Evolutionary conservation across 495 filamentous ascomycete species (phyloP), one percentile per base, ranked within the genome.

Genomic region (Bathelium albidoporum): DNA sequence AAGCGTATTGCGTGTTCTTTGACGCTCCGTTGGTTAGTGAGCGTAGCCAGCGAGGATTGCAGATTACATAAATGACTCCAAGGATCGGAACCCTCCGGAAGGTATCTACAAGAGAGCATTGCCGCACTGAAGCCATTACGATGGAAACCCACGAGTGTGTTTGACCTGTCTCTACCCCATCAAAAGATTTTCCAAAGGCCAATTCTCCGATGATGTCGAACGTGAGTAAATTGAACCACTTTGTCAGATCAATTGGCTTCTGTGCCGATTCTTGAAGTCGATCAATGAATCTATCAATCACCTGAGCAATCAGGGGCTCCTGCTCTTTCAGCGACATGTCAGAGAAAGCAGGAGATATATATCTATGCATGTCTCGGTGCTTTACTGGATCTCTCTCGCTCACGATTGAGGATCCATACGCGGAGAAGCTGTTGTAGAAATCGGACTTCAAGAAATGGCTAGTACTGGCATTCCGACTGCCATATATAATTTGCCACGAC

Each of bases 181-280:
- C 71, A 62, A 75, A 74, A 2, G 72, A 66, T 62, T 75, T 72
- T 12, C 73, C 73, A 60, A 75, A 75, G 24, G 65, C 63, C n/a
- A 75, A 64, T 63, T 73, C 73, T 10, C 72, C 73, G 62, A 73
- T 73, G 59, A 75, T 73, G 62, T 75, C 73, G 34, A 75, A 71
- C 2, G 70, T 75, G 14, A 62, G 53, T 32, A 73, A 62, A 59
- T 74, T 71, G 58, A 69, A 65, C 41, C 64, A 62, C 60, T 71
- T 58, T 44, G 66, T 68, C 12, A 58, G 65, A 18, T 68, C 58
- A 18, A 71, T 24, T 63, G 70, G 63, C 69, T 64, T 28, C 53
- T 28, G 24, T 62, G 59, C 2, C 31, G 59, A 24, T 7, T 4
- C 20, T 26, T 24, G 10, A 58, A 73, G 39, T 44, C 67, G 67